Base-by-base conservation (phyloP, 345 rosid genomes). In the Camelina sativa region DNA sequence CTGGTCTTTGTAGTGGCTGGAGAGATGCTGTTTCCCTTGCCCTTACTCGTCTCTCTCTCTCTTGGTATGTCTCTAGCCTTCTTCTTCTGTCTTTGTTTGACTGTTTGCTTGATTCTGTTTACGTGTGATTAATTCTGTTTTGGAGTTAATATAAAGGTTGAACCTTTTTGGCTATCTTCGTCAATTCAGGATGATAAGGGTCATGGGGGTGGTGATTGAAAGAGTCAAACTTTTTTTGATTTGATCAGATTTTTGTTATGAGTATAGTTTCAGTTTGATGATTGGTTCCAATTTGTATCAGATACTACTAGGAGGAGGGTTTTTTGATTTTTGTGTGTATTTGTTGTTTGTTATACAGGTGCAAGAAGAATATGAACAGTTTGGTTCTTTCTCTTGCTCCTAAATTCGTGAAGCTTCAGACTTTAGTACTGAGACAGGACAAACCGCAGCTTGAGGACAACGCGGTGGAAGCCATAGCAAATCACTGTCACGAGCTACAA, bases 1-100 rank as follows among this genome's bases (percentile, higher is more conserved):
- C 97, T 74, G 94, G 92, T 71, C 89, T 95, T 74, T 95, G 94
- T 35, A 73, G 82, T 73, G 97, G 94, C 7, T 95, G 99, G 99
- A 90, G 97, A 78, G 99, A 92, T 81, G 88, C 92, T n/a, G 75
- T 90, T 51, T 80, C 87, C 56, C 69, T 89, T 78, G 99, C 92
- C 48, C 87, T 88, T 63, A 86, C 96, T 13, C 89, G 83, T 74
- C 89, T 95, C 43, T 84, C 82, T 55, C 97, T 95, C 69, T 89
- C 87, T 40, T 87, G 96, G 99, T 95, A 86, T 69, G 43, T 23
- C 2, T 60, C 57, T 3, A 34, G 37, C 50, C 67, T 76, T 32
- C 55, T 12, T 52, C 59, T 30, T 71, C 16, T 28, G n/a, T 54
- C 15, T 38, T 13, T 68, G 11, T 30, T 7, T 51, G 13, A 52